These are phyloP conservation scores for Przewalskia tangutica DNA, from an alignment of 257 asterid genomes.

Conservation along the genomic window DNA sequence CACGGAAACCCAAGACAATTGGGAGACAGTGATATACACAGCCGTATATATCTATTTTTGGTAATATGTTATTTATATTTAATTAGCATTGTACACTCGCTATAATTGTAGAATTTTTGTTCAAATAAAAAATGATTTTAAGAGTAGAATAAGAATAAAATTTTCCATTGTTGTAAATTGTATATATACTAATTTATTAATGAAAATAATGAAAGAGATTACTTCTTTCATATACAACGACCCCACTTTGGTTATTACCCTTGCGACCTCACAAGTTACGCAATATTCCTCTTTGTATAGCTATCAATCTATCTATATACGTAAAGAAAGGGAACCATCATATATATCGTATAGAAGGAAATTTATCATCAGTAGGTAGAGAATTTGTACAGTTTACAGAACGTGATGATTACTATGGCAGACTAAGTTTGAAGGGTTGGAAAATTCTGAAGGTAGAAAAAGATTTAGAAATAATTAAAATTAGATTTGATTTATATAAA, in stretches of 20 bases:
- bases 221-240: too few relatives aligned
- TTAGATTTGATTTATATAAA: neutral
- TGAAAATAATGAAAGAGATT: too few relatives aligned
- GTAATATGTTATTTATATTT: too few relatives aligned
- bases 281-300: slow-evolving; percentile 14
- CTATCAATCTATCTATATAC: slow-evolving; percentile 22
- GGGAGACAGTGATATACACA: too few relatives aligned
- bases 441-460: neutral
- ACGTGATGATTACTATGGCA: slow-evolving; percentile 31
- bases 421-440: slow-evolving; percentile 14
- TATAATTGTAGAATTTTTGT: too few relatives aligned
- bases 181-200: too few relatives aligned
- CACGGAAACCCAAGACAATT: too few relatives aligned
- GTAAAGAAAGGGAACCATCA: slow-evolving; percentile 19
- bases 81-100: too few relatives aligned
- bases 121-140: too few relatives aligned
- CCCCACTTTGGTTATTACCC: neutral
- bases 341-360: slow-evolving; percentile 8
- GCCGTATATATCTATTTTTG: too few relatives aligned
- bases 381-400: slow-evolving; percentile 6
- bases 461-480: neutral
- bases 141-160: too few relatives aligned
- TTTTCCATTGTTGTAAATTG: too few relatives aligned
- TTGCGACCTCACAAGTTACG: slow-evolving; percentile 6
- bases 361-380: slow-evolving; percentile 19